phyloP scores from a whole-genome alignment of 805 yeast genomes.

The Cyberlindnera meyerae region DNA sequence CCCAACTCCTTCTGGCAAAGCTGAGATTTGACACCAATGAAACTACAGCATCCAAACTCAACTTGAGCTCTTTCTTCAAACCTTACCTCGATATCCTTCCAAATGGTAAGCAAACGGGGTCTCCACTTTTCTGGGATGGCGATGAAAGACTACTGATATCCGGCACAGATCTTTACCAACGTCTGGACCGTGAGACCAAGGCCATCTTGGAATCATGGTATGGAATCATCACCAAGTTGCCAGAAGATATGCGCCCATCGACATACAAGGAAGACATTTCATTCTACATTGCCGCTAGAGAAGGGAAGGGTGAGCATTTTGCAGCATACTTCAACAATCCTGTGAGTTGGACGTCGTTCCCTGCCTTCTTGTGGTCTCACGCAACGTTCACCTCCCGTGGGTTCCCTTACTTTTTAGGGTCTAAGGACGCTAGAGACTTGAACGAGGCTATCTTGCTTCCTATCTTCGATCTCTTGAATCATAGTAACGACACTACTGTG shows the following conservation, averaged over 20 bases:
- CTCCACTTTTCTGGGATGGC: slow-evolving; percentile 64
- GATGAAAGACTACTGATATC: slow-evolving; percentile 45
- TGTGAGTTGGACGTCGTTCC: slow-evolving; percentile 56
- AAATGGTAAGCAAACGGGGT: slow-evolving; percentile 35
- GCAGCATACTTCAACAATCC: slow-evolving; percentile 25
- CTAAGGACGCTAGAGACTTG: slow-evolving; percentile 31
- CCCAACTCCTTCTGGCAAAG: slow-evolving; percentile 37
- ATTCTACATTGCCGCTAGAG: slow-evolving; percentile 25
- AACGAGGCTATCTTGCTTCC: slow-evolving; percentile 70
- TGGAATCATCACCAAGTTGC: slow-evolving; percentile 21
- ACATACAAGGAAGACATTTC: slow-evolving; percentile 23
- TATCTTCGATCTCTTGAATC: slow-evolving; percentile 74
- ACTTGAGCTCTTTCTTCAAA: slow-evolving; percentile 23
- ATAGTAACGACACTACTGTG: slow-evolving; percentile 54
- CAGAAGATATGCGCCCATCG: slow-evolving; percentile 11
- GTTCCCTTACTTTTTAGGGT: slow-evolving; percentile 64
- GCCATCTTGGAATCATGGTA: slow-evolving; percentile 60
- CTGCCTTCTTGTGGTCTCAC: slow-evolving; percentile 72
- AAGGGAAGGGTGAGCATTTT: slow-evolving; percentile 22
- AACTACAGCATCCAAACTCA: slow-evolving; percentile 7
- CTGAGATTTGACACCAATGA: slow-evolving; percentile 33
- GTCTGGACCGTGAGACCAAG: slow-evolving; percentile 43
- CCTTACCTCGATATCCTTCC: slow-evolving; percentile 52
- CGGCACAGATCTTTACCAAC: slow-evolving; percentile 67
- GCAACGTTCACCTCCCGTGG: slow-evolving; percentile 71